Base-by-base conservation (phyloP, 768 basidiomycete species). In the Leccinum uliginosum region DNA sequence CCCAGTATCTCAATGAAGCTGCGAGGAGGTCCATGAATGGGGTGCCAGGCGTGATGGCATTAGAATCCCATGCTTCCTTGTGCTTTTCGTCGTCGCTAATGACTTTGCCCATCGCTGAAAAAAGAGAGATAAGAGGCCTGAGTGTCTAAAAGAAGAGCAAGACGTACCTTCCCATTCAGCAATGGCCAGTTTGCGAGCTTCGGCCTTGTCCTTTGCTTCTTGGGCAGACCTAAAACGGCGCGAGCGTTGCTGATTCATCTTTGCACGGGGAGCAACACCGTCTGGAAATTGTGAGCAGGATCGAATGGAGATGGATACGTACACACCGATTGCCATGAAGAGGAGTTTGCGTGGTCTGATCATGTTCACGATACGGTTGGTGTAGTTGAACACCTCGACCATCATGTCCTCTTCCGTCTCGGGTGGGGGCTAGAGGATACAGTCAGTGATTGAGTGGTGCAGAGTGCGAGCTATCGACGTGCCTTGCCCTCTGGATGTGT, bases 401-500 rank as follows among this genome's bases (percentile, higher is more conserved):
- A 99, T 99, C 97, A 99, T 99, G 51, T 97, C 94, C 68, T 94
- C 92, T 71, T 99, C 97, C 2, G 94, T 98, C 73, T 97, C 93
- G 0, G 97, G 97, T 6, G 97, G 86, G 34, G 96, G 94, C 88
- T 95, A 38, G 48, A 29, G 30, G 50, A 45, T 30, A 21, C 49
- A 50, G 38, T 54, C 17, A 54, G 52, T n/a, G 23, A 50, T 24
- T 48, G 4, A 3, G 56, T 19, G 15, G 21, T 40, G 32, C 51
- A 38, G 24, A 51, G 29, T 12, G 46, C 7, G 24, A 47, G 29
- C 6, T 21, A 26, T 46, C 4, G 21, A 63, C 78, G 47, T 58
- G 86, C 92, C 80, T 90, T 95, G 67, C 95, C 96, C 74, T 98
- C 97, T 0, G 97, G 97, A 70, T 99, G 97, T 0, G 97, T 99